Evolutionary conservation across 345 rosid species (phyloP), one percentile per base, ranked within the genome.

Genomic region (Mallotus nudiflorus): DNA sequence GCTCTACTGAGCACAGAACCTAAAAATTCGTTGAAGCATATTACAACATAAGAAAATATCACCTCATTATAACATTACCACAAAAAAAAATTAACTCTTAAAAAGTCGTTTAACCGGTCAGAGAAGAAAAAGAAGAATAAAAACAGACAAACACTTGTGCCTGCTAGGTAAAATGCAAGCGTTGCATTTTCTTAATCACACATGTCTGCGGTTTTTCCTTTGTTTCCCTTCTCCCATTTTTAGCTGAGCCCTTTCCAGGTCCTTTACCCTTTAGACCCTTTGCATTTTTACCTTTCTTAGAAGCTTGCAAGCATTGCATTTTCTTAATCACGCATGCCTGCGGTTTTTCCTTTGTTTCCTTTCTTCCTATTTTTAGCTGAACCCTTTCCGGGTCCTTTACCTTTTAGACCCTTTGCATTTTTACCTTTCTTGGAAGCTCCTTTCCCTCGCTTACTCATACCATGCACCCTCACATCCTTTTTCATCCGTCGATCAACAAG

Each of bases 401-500:
- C 83, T 58, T 63, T 77, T 48, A 54, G 75, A 16, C 62, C 78
- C 65, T 86, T 89, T 2, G 55, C 81, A 29, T 73, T 72, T 75
- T 81, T 88, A 11, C 85, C 89, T 72, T 83, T 90, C 83, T 87
- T 87, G 5, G 63, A 66, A 53, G 88, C 75, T 0, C 85, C 85
- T 78, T 81, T 84, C 35, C 97, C 88, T 0, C 71, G 67, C 72
- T 87, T 88, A 60, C 88, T 84, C 20, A 42, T 71, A 18, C 92
- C 96, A 0, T 80, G 83, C 33, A 74, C 48, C 78, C 97, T 84
- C 1, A 71, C 68, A 66, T 95, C 98, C 81, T 84, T 87, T 72
- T 95, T 92, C 99, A 95, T 95, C 65, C 98, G 71, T 20, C 82
- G 85, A 74, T 90, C 99, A 3, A 92, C 99, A 25, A 87, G 76